Base-by-base conservation (phyloP, 768 basidiomycete species). In the Leccinum broughii region DNA sequence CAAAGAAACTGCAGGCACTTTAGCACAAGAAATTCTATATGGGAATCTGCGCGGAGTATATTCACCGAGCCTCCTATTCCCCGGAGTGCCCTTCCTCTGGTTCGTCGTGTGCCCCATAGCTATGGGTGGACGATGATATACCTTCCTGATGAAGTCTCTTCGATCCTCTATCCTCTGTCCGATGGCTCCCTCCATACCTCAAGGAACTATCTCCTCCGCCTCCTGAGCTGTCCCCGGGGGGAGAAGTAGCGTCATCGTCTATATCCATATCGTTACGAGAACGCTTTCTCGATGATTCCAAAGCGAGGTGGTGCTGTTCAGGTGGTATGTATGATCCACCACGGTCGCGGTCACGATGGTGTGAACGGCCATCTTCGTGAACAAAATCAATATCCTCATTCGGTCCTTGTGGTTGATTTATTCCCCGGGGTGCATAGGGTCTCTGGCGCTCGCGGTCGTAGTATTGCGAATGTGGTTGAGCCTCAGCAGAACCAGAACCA, bases 251-350 rank as follows among this genome's bases (percentile, higher is more conserved):
- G 70, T 83, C 82, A 75, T 81, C 82, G 57, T 86, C 85, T 52
- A 82, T 77, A 46, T 89, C 87, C 85, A 87, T 85, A 56, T 88
- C 87, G 54, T 81, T 81, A 60, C 84, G 78, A 63, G 76, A 78
- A 58, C 87, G 80, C 69, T 86, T 88, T 70, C 84, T 82, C 58
- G 76, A 72, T 48, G 80, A 71, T 51, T 82, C 83, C 68, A 76
- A 65, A 69, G 74, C 64, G 58, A 77, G 72, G 37, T 73, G 78
- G 62, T 70, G 74, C 70, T 77, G 80, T 50, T 75, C 75, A 41
- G 66, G 66, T 59, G 64, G 68, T 64, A 77, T 30, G 58, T 70
- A 74, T 30, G 71, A 64, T 28, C 72, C 69, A 62, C 73, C 72
- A 62, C 75, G 76, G 70, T 82, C 78, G 52, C 77, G 78, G 15